Base-by-base conservation (phyloP, 108 stramenopile species). In the Discostella pseudostelligera region DNA sequence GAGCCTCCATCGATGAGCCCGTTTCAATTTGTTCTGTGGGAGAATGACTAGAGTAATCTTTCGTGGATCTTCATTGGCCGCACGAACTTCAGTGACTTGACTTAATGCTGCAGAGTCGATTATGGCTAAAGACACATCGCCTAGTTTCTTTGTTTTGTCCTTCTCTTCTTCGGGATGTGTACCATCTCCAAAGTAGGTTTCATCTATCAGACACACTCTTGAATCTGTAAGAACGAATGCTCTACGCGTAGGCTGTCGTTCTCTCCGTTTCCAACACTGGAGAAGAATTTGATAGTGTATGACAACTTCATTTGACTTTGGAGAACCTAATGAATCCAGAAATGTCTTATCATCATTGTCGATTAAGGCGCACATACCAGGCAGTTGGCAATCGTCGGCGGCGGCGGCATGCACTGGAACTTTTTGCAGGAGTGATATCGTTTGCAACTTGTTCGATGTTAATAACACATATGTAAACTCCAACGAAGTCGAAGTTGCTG, bases 271-370 rank as follows among this genome's bases (percentile, higher is more conserved):
- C 93, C 93, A 94, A 39, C 64, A 44, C 63, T 94, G 93, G 25
- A 71, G 79, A 3, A 91, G 46, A 44, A 94, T 78, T 61, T 90
- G 89, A 70, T 89, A 94, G 48, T 89, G 86, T 32, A 89, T 8
- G 17, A 89, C 85, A 11, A 85, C 76, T 39, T 87, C 92, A 36
- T 87, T 62, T 0, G 77, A 14, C 13, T 72, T 59, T 9, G 76
- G 76, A 25, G 82, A 70, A 47, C 84, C 76, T n/a, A 94, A 44
- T n/a, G 79, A 74, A 63, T 89, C 89, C 49, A 94, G 56, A 17
- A 90, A 85, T 26, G 56, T 28, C 56, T 83, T 83, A 53, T 90
- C 88, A 59, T 94, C 93, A 56, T 94, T 94, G 10, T 94, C 86
- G 49, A 90, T 87, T n/a, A 69, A 46, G 14, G 61, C 17, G 8